A percentile compares a stretch with the other conserved stretches of the same genome.
phyloP scores from a whole-genome alignment of 1,284 basidiomycete species.

The Sanghuangporus sanghuang region DNA sequence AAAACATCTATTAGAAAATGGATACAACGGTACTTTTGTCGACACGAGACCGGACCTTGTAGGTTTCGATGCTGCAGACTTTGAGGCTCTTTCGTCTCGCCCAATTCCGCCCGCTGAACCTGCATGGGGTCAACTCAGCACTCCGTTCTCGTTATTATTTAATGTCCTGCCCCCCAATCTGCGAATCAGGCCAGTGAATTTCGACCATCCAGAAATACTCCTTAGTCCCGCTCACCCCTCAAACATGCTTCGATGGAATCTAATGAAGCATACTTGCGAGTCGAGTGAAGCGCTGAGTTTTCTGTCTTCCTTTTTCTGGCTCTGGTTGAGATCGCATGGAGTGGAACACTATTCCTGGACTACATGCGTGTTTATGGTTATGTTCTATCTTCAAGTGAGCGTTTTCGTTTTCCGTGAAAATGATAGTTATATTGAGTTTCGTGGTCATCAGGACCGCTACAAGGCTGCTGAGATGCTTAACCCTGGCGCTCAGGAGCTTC shows the following conservation, averaged over 20 bases:
- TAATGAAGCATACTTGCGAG: background rate
- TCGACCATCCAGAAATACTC: background rate
- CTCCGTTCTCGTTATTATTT: background rate
- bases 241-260: background rate
- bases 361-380: conserved; percentile 6
- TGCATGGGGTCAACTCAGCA: conserved; percentile 4
- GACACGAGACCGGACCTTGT: conserved; percentile 2
- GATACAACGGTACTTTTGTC: conserved; percentile 16
- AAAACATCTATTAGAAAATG: conserved; percentile 3
- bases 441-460: background rate
- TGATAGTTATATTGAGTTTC: background rate
- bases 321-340: conserved; percentile 11
- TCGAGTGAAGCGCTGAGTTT: background rate
- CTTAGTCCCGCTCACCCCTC: conserved; percentile 10
- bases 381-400: conserved; percentile 12
- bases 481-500: background rate
- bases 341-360: conserved; percentile 6
- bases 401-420: background rate
- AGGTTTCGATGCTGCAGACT: background rate
- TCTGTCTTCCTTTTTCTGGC: conserved; percentile 7
- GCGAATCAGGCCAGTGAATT: background rate
- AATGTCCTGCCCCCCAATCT: conserved; percentile 6
- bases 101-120: background rate
- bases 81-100: background rate
- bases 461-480: background rate